A percentile compares a stretch with the other conserved stretches of the same genome.
Conservation (phyloP, 306 rosid genomes). For the Acacia melanoxylon region DNA sequence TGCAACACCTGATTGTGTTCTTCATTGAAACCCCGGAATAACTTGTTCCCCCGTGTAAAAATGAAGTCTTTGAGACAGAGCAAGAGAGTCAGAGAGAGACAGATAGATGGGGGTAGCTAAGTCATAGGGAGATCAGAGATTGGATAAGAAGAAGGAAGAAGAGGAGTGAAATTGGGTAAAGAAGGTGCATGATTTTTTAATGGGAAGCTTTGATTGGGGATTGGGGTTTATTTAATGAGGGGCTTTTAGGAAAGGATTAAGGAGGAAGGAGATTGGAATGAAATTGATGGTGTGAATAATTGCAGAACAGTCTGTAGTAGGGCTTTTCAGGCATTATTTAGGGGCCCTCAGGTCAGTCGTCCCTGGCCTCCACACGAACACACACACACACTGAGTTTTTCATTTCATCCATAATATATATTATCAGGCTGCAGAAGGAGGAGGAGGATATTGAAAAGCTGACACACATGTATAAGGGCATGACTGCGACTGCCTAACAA, state of each 20-base stretch:
- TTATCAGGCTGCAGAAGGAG: conserved; percentile 29
- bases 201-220: not conserved
- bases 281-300: conserved; percentile 73
- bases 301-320: conserved; percentile 60
- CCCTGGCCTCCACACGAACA: conserved; percentile 24
- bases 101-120: not conserved
- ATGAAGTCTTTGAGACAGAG: not conserved
- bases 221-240: not conserved
- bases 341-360: conserved; percentile 45
- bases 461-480: conserved; percentile 52
- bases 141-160: not conserved
- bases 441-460: conserved; percentile 41
- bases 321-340: conserved; percentile 55
- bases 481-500: conserved; percentile 57
- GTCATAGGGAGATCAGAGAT: conserved; percentile 11
- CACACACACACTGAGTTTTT: not conserved
- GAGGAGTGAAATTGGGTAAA: not conserved
- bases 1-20: conserved; percentile 82
- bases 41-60: no score
- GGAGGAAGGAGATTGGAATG: conserved; percentile 35
- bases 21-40: conserved; percentile 44
- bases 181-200: conserved; percentile 31
- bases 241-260: not conserved
- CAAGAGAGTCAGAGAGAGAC: not conserved
- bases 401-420: conserved; percentile 29